A percentile compares a stretch with the other conserved stretches of the same genome.
Conservation (phyloP, 2,329 filamentous ascomycete genomes). For the Fusarium palustre region DNA sequence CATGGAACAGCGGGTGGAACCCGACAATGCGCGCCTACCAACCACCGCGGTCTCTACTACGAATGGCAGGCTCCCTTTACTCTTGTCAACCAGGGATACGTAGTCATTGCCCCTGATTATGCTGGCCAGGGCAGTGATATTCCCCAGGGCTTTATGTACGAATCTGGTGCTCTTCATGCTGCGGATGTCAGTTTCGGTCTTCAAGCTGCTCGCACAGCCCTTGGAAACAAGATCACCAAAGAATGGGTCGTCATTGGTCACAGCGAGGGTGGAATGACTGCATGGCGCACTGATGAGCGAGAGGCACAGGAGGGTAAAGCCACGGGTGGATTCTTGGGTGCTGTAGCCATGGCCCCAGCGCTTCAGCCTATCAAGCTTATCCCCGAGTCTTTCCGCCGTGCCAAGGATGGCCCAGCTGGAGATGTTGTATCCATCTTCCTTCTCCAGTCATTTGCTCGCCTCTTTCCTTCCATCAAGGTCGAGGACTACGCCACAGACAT, state of each 20-base stretch:
- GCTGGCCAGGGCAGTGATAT: conserved; percentile 24
- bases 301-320: conserved; percentile 12
- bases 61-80: conserved; percentile 5
- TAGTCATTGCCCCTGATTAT: conserved; percentile 14
- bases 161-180: conserved; percentile 15
- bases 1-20: conserved; percentile 23
- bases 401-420: conserved; percentile 10
- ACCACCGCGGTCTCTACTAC: conserved; percentile 12
- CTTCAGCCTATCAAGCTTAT: conserved; percentile 23
- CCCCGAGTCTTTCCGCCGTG: conserved; percentile 17
- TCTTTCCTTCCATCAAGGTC: conserved; percentile 1
- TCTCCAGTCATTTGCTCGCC: conserved; percentile 1
- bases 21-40: conserved; percentile 20
- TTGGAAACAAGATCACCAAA: conserved; percentile 5
- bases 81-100: conserved; percentile 7
- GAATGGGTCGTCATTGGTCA: conserved; percentile 23
- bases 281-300: conserved; percentile 16
- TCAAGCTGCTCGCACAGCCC: background rate
- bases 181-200: conserved; percentile 19
- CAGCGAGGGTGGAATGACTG: conserved; percentile 23
- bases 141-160: conserved; percentile 26
- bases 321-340: conserved; percentile 13
- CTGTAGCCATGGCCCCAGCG: conserved; percentile 11
- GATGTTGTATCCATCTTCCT: conserved; percentile 26
- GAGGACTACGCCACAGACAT: conserved; percentile 20